These are phyloP conservation scores for Trametes coccinea DNA, from an alignment of 768 basidiomycete species.

Conservation along the genomic window DNA sequence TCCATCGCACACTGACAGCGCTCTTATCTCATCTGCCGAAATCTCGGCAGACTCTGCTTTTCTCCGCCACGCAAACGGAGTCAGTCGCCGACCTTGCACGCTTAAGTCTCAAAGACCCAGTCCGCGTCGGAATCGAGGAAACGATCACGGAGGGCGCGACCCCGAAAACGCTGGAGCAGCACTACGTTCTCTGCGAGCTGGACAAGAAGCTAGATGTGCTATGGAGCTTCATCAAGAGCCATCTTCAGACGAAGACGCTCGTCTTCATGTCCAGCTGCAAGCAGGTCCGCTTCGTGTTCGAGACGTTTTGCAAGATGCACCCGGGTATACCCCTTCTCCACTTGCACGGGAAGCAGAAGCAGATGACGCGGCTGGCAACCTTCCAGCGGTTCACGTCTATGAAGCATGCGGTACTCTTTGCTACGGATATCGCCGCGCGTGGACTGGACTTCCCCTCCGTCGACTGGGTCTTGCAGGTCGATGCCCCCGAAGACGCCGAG, in stretches of 20 bases:
- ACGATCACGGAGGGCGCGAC: slow-evolving; percentile 53
- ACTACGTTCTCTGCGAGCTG: slow-evolving; percentile 80
- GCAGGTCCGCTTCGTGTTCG: slow-evolving; percentile 95
- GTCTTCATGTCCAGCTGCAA: slow-evolving; percentile 96
- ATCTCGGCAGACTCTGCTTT: slow-evolving; percentile 91
- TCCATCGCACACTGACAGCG: slow-evolving; percentile 83
- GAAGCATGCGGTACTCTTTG: slow-evolving; percentile 84
- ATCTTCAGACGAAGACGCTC: slow-evolving; percentile 86
- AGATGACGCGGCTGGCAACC: slow-evolving; percentile 79
- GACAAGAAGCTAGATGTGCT: slow-evolving; percentile 89
- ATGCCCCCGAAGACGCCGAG: slow-evolving; percentile 95
- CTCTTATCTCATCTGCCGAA: slow-evolving; percentile 90
- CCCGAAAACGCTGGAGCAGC: slow-evolving; percentile 82
- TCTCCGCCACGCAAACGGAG: slow-evolving; percentile 95
- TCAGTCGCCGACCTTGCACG: slow-evolving; percentile 88
- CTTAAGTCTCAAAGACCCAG: slow-evolving; percentile 82
- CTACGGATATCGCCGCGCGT: slow-evolving; percentile 95
- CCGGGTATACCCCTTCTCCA: slow-evolving; percentile 93
- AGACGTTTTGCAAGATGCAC: slow-evolving; percentile 94
- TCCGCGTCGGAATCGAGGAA: slow-evolving; percentile 65
- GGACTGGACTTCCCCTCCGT: slow-evolving; percentile 96
- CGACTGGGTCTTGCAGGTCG: slow-evolving; percentile 95
- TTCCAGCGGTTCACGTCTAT: slow-evolving; percentile 83
- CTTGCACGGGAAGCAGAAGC: slow-evolving; percentile 96
- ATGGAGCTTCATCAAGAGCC: slow-evolving; percentile 94